These are phyloP conservation scores for Leptographium radiaticola DNA, from an alignment of 2,329 filamentous ascomycete genomes.

Conservation along the genomic window DNA sequence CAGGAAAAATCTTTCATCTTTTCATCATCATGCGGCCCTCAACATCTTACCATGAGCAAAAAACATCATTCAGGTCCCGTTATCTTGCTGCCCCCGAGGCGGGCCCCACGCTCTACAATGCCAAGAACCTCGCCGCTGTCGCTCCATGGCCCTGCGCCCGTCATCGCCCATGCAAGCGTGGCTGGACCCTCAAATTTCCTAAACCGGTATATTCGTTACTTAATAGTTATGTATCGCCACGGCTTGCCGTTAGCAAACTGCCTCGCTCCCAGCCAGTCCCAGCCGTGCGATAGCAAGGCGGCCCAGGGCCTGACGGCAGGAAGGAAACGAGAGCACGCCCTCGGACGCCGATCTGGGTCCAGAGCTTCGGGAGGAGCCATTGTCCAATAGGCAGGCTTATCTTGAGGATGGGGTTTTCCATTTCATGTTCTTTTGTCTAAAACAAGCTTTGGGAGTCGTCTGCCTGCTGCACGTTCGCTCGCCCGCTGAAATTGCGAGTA, in stretches of 20 bases:
- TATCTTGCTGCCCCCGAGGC: background rate
- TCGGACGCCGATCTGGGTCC: background rate
- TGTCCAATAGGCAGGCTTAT: slow-evolving; percentile 5
- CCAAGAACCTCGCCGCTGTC: background rate
- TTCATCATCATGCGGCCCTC: background rate
- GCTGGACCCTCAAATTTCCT: slow-evolving; percentile 4
- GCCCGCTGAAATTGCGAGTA: background rate
- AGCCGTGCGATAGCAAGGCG: slow-evolving; percentile 7
- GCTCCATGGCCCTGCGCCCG: background rate
- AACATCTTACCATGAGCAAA: background rate
- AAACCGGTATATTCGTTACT: slow-evolving; percentile 11
- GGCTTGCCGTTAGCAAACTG: slow-evolving; percentile 9
- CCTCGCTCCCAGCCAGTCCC: slow-evolving; percentile 7
- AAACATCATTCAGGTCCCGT: background rate
- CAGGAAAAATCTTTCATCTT: background rate
- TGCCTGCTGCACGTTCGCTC: background rate
- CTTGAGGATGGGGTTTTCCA: background rate
- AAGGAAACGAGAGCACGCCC: background rate
- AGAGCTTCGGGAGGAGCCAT: slow-evolving; percentile 4
- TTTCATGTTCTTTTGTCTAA: slow-evolving; percentile 8
- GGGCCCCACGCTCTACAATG: background rate
- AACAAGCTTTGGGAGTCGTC: slow-evolving; percentile 2
- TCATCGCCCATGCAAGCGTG: background rate
- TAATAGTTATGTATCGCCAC: slow-evolving; percentile 13
- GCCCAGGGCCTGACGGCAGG: no score